Percentiles rank a stretch among this genome's conserved stretches.
phyloP scores from a whole-genome alignment of 139 green algal species.

The Eudorina sp. region DNA sequence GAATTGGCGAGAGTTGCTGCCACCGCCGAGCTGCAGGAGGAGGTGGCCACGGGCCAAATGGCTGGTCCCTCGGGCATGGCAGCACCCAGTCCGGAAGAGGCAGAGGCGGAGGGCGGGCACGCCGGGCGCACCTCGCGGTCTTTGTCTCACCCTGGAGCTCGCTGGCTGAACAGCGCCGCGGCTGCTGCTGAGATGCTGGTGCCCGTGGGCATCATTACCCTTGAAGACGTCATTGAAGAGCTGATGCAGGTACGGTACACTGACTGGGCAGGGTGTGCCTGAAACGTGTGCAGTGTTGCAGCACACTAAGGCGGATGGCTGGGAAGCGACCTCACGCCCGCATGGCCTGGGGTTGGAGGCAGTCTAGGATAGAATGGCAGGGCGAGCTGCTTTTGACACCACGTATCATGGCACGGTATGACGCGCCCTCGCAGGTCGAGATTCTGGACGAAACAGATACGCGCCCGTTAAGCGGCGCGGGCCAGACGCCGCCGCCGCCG shows the following conservation, averaged over 20 bases:
- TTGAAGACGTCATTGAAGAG: slow-evolving; percentile 62
- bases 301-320: no score
- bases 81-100: no score
- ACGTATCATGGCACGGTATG: neutral
- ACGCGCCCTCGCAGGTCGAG: neutral
- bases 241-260: slow-evolving; percentile 39
- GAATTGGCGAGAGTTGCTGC: neutral
- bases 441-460: slow-evolving; percentile 43
- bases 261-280: neutral
- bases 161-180: slow-evolving; percentile 23
- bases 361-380: neutral
- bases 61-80: neutral
- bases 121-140: no score
- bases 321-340: no score
- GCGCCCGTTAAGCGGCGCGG: neutral
- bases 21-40: neutral
- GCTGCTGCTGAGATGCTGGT: slow-evolving; percentile 14
- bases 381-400: neutral
- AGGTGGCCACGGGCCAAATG: neutral
- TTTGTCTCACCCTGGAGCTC: neutral
- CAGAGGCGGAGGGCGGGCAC: no score
- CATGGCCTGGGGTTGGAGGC: no score
- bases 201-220: slow-evolving; percentile 72
- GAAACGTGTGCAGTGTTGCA: neutral
- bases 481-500: neutral